These are phyloP conservation scores for Fusarium sp. DNA, from an alignment of 2,329 filamentous ascomycete species.

Conservation along the genomic window DNA sequence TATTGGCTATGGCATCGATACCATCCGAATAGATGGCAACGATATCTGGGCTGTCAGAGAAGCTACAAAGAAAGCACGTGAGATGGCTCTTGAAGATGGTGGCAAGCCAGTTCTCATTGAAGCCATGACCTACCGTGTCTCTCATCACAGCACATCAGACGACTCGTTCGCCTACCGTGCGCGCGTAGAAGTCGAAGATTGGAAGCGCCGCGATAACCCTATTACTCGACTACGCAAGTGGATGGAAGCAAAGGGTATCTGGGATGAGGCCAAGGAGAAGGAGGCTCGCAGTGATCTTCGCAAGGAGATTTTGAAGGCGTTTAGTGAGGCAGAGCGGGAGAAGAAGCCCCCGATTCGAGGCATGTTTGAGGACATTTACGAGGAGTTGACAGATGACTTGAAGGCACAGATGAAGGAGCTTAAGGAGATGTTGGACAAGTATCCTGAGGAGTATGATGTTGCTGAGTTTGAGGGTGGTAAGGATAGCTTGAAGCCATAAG, in stretches of 20 bases:
- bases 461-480: slow-evolving; percentile 79
- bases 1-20: slow-evolving; percentile 93
- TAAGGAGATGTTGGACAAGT: slow-evolving; percentile 81
- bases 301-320: slow-evolving; percentile 84
- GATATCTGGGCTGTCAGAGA: slow-evolving; percentile 90
- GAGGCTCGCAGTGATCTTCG: slow-evolving; percentile 73
- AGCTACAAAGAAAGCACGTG: slow-evolving; percentile 80
- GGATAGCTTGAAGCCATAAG: slow-evolving; percentile 64
- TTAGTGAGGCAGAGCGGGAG: slow-evolving; percentile 83
- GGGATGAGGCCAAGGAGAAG: slow-evolving; percentile 87
- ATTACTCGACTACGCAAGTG: slow-evolving; percentile 89
- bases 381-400: slow-evolving; percentile 83
- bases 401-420: slow-evolving; percentile 78
- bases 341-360: slow-evolving; percentile 78
- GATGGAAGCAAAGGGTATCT: slow-evolving; percentile 84
- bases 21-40: slow-evolving; percentile 92
- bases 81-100: slow-evolving; percentile 82
- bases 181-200: slow-evolving; percentile 92
- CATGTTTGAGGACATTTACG: slow-evolving; percentile 92
- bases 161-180: slow-evolving; percentile 97
- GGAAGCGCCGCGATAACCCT: slow-evolving; percentile 91
- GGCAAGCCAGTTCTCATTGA: slow-evolving; percentile 88
- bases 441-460: slow-evolving; percentile 93
- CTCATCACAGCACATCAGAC: slow-evolving; percentile 95
- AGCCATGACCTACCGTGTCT: slow-evolving; percentile 98